Evolutionary conservation across 208 protist genomes (phyloP), one percentile per base, ranked within the genome.

Genomic region (Leishmania guyanensis): DNA sequence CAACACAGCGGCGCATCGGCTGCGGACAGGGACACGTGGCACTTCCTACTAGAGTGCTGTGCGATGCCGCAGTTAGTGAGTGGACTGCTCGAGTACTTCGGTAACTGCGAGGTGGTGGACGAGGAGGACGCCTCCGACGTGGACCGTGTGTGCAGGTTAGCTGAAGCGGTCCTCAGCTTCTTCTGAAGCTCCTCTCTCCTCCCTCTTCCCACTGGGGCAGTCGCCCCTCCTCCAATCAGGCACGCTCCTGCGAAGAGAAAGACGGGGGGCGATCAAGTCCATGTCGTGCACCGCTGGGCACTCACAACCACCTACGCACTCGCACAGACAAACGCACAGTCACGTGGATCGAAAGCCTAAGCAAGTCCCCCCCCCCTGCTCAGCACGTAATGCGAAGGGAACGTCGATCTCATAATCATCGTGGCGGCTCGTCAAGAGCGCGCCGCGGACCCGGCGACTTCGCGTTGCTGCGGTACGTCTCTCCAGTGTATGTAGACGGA

Each of bases 31-130:
- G 85, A 88, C 65, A 83, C 77, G 36, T 83, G 83, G 77, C 20
- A 39, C 65, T 87, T 85, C 54, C 80, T 88, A 26, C 60, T 81
- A 48, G 29, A 78, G 36, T 58, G 33, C 17, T 89, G 89, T 48
- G 75, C 71, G 64, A 16, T 93, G 6, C 89, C 89, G 74, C 89
- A 93, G 80, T 71, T 91, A 8, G 79, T 89, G 43, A 83, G 70
- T 36, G 82, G 89, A n/a, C 26, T 91, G 39, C 58, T 80, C 29
- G 80, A 82, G 39, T 90, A 88, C 74, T 85, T 88, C 46, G 1
- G n/a, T 17, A 56, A 16, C 33, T 81, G 85, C 6, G 82, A 86
- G 22, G 66, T 80, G 33, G 71, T 78, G 58, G 62, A 83, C 36
- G 81, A 84, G 39, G 62, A 73, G 20, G 82, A 89, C 33, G 86